phyloP scores from a whole-genome alignment of 352 stramenopile species.

The Phytophthora colocasiae region DNA sequence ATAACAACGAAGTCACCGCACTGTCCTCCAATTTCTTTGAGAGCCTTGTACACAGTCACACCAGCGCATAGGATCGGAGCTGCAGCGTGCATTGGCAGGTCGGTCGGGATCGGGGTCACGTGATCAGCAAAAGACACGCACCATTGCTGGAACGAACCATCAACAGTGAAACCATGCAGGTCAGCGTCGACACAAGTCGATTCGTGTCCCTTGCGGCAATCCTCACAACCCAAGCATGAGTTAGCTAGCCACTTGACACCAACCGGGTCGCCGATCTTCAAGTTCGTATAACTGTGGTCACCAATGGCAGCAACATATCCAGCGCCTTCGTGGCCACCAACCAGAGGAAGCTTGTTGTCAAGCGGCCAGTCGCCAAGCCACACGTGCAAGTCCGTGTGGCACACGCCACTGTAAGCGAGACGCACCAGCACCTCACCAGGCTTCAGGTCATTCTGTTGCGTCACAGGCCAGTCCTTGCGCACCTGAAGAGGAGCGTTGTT shows the following conservation, averaged over 20 bases:
- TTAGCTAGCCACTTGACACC: conserved; percentile 58
- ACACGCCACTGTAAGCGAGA: conserved; percentile 55
- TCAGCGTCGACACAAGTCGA: conserved; percentile 45
- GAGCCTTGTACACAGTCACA: conserved; percentile 85
- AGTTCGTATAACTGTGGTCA: conserved; percentile 39
- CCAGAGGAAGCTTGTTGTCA: conserved; percentile 47
- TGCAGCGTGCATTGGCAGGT: conserved; percentile 49
- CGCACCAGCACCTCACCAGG: conserved; percentile 58
- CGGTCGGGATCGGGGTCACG: conserved; percentile 74
- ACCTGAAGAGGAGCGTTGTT: conserved; percentile 55
- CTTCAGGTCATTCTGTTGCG: conserved; percentile 49
- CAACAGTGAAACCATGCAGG: conserved; percentile 43
- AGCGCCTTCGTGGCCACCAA: conserved; percentile 62
- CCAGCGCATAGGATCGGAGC: conserved; percentile 86
- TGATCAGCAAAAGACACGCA: conserved; percentile 70
- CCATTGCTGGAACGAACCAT: conserved; percentile 61
- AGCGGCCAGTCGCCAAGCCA: conserved; percentile 51
- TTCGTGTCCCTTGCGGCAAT: conserved; percentile 58
- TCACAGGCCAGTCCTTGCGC: conserved; percentile 55
- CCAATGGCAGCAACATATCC: conserved; percentile 57
- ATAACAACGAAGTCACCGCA: conserved; percentile 61
- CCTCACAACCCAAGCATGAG: conserved; percentile 52
- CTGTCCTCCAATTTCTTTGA: conserved; percentile 60
- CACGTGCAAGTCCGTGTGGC: conserved; percentile 57
- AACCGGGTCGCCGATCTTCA: conserved; percentile 55